phyloP scores from a whole-genome alignment of 2,329 filamentous ascomycete genomes.

The Sordariomycetes sp. region DNA sequence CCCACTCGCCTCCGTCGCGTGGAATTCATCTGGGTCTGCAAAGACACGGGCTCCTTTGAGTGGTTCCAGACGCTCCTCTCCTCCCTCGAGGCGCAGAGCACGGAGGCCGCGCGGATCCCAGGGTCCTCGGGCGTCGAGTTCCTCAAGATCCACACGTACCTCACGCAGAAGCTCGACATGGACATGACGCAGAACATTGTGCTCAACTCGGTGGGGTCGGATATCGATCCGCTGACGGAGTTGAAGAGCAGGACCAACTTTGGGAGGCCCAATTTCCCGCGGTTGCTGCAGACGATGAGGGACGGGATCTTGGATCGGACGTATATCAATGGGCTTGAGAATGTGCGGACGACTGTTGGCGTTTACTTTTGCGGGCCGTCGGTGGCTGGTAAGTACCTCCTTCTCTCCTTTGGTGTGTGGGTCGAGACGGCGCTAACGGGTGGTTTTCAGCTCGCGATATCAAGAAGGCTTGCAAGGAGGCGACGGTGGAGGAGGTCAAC shows the following conservation, averaged over 20 bases:
- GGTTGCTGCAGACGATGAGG: slow-evolving; percentile 72
- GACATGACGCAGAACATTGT: slow-evolving; percentile 96
- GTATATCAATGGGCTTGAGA: slow-evolving; percentile 74
- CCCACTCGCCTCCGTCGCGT: slow-evolving; percentile 82
- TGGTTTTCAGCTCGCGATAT: slow-evolving; percentile 58
- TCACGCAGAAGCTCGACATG: slow-evolving; percentile 83
- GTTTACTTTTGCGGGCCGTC: slow-evolving; percentile 97
- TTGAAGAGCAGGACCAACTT: slow-evolving; percentile 86
- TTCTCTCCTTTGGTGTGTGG: not conserved
- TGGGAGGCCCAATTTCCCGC: slow-evolving; percentile 77
- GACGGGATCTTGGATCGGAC: slow-evolving; percentile 75
- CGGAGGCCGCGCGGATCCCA: slow-evolving; percentile 51
- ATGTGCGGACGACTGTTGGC: slow-evolving; percentile 71
- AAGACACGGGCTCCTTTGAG: slow-evolving; percentile 88
- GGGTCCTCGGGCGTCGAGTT: slow-evolving; percentile 67
- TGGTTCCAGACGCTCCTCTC: slow-evolving; percentile 96
- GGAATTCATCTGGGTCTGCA: slow-evolving; percentile 98
- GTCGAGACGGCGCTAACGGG: not conserved
- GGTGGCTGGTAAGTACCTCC: slow-evolving; percentile 37
- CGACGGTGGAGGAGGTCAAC: slow-evolving; percentile 64
- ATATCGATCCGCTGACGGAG: slow-evolving; percentile 83
- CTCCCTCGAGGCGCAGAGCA: slow-evolving; percentile 77
- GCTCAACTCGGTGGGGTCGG: slow-evolving; percentile 82
- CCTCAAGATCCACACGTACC: slow-evolving; percentile 93
- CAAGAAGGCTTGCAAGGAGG: slow-evolving; percentile 62